These are phyloP conservation scores for Hygrophila difformis DNA, from an alignment of 257 asterid genomes.

Conservation along the genomic window DNA sequence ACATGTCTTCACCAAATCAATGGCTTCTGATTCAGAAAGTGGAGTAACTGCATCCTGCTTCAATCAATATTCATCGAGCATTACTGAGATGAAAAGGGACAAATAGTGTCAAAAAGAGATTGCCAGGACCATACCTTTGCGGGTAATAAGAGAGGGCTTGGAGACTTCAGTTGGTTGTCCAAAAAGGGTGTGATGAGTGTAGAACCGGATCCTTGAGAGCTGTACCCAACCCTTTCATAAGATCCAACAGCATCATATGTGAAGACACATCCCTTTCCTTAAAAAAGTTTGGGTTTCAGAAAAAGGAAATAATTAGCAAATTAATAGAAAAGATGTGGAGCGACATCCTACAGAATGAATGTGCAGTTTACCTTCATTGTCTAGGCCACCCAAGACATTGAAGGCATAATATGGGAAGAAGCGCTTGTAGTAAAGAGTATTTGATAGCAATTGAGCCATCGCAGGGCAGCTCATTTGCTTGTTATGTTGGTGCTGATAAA, in stretches of 20 bases:
- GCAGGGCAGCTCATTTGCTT: conserved; percentile 99
- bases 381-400: conserved; percentile 95
- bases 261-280: conserved; percentile 96
- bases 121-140: conserved; percentile 27
- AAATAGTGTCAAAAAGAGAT: neutral
- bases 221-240: conserved; percentile 93
- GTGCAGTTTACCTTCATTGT: conserved; percentile 57
- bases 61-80: no score
- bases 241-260: conserved; percentile 98
- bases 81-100: neutral
- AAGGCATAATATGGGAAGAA: conserved; percentile 86
- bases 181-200: conserved; percentile 89
- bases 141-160: conserved; percentile 53
- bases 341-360: conserved; percentile 3
- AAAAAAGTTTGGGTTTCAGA: conserved; percentile 8
- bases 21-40: conserved; percentile 71
- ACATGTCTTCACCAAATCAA: conserved; percentile 79
- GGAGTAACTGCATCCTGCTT: conserved; percentile 66
- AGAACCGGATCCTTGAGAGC: conserved; percentile 95
- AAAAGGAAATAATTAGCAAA: conserved; percentile 7
- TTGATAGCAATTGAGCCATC: conserved; percentile 89
- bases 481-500: conserved; percentile 89
- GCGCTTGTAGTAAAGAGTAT: conserved; percentile 82
- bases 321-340: neutral
- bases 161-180: conserved; percentile 75